Conservation (phyloP, 805 yeast genomes). For the Zygosaccharomyces lentus region DNA sequence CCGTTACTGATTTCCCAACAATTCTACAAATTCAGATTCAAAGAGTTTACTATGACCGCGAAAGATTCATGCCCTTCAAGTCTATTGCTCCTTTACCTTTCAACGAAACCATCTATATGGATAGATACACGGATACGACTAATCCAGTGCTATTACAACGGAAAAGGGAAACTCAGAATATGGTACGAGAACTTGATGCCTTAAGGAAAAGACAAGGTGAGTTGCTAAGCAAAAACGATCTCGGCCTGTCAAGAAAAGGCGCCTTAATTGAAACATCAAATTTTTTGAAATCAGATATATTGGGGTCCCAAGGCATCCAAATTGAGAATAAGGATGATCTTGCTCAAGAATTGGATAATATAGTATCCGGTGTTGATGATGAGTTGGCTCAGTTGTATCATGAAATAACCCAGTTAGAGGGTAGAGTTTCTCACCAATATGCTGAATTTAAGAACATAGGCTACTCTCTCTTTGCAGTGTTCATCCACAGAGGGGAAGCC, state of each 20-base stretch:
- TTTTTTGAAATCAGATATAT: slow-evolving; percentile 45
- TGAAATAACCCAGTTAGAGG: slow-evolving; percentile 43
- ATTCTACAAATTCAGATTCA: slow-evolving; percentile 90
- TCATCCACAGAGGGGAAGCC: slow-evolving; percentile 94
- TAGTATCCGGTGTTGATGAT: slow-evolving; percentile 44
- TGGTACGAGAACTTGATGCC: slow-evolving; percentile 53
- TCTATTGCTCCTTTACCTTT: slow-evolving; percentile 79
- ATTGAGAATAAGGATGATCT: slow-evolving; percentile 24
- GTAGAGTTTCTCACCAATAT: slow-evolving; percentile 56
- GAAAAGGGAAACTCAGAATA: slow-evolving; percentile 50
- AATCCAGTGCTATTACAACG: slow-evolving; percentile 48
- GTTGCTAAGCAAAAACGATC: slow-evolving; percentile 45
- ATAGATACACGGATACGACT: slow-evolving; percentile 74
- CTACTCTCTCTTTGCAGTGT: slow-evolving; percentile 83
- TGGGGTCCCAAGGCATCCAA: slow-evolving; percentile 43
- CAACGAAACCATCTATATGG: slow-evolving; percentile 73
- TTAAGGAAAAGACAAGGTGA: slow-evolving; percentile 43
- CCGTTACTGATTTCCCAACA: slow-evolving; percentile 69
- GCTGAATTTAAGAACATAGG: slow-evolving; percentile 57
- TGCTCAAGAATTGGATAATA: slow-evolving; percentile 37
- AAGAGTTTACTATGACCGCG: slow-evolving; percentile 85
- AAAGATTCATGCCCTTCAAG: slow-evolving; percentile 68
- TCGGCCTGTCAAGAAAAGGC: slow-evolving; percentile 47
- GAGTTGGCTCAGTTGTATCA: slow-evolving; percentile 43
- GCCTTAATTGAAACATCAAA: slow-evolving; percentile 53